These are phyloP conservation scores for Cercospora sesami DNA, from an alignment of 2,329 filamentous ascomycete genomes.

Conservation along the genomic window DNA sequence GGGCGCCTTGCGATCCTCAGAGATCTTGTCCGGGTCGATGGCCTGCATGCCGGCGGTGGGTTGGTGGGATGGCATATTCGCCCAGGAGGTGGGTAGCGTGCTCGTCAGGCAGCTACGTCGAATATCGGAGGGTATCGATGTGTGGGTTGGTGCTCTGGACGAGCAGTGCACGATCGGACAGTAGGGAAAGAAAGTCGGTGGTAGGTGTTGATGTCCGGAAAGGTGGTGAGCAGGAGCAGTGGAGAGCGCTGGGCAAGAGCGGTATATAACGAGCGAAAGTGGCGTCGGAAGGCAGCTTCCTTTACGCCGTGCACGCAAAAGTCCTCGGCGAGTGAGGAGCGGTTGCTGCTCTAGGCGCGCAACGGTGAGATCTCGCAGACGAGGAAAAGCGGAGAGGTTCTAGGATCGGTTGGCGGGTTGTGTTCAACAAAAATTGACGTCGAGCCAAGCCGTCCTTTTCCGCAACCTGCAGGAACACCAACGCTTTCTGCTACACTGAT, in stretches of 20 bases:
- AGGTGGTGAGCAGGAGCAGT: slow-evolving; percentile 4
- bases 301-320: neutral
- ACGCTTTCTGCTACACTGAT: neutral
- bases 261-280: slow-evolving; percentile 12
- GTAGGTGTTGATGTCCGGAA: slow-evolving; percentile 1
- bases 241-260: slow-evolving; percentile 1
- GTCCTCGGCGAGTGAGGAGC: slow-evolving; percentile 7
- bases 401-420: slow-evolving; percentile 10
- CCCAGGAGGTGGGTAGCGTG: neutral
- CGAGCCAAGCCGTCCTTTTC: slow-evolving; percentile 13
- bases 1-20: slow-evolving; percentile 15
- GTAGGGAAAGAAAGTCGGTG: neutral
- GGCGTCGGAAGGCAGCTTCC: slow-evolving; percentile 9
- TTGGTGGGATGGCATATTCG: slow-evolving; percentile 55
- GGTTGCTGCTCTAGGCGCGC: neutral
- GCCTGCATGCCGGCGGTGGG: slow-evolving; percentile 39
- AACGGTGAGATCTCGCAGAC: slow-evolving; percentile 1
- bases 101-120: slow-evolving; percentile 1
- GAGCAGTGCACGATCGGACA: neutral
- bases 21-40: slow-evolving; percentile 26
- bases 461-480: slow-evolving; percentile 11
- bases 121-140: slow-evolving; percentile 1
- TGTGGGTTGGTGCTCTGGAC: neutral
- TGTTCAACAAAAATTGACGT: slow-evolving; percentile 16
- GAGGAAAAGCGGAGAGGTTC: slow-evolving; percentile 12